A percentile compares a stretch with the other conserved stretches of the same genome.
Conservation (phyloP, 2,329 filamentous ascomycete genomes). For the Colletotrichum australisinense region DNA sequence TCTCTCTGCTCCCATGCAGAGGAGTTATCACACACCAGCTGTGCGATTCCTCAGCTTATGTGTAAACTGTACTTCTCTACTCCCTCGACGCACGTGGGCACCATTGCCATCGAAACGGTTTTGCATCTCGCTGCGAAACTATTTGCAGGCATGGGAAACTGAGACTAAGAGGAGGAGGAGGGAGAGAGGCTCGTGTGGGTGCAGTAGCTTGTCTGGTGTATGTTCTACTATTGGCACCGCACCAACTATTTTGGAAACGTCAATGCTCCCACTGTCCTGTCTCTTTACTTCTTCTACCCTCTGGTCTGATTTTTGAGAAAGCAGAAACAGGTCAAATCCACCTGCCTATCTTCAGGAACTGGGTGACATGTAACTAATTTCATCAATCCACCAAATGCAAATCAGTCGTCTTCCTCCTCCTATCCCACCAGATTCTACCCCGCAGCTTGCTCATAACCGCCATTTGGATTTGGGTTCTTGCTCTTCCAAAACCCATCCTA, state of each 20-base stretch:
- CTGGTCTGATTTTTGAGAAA: background rate
- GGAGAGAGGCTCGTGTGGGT: constrained; percentile 1
- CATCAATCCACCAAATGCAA: background rate
- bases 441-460: background rate
- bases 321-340: no score
- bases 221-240: background rate
- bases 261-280: background rate
- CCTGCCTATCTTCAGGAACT: no score
- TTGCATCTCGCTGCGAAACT: background rate
- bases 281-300: background rate
- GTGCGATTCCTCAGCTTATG: background rate
- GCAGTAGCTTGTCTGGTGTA: constrained; percentile 18
- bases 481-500: background rate
- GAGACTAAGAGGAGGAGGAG: background rate
- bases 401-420: no score
- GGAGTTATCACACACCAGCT: background rate
- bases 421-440: background rate
- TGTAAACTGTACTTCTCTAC: background rate
- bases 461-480: background rate
- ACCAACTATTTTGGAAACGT: background rate
- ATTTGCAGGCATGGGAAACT: no score
- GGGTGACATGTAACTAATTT: background rate
- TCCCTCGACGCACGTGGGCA: background rate
- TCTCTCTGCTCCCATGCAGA: background rate
- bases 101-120: background rate